Base-by-base conservation (phyloP, 2,329 filamentous ascomycete genomes). In the Septoria petroselini region DNA sequence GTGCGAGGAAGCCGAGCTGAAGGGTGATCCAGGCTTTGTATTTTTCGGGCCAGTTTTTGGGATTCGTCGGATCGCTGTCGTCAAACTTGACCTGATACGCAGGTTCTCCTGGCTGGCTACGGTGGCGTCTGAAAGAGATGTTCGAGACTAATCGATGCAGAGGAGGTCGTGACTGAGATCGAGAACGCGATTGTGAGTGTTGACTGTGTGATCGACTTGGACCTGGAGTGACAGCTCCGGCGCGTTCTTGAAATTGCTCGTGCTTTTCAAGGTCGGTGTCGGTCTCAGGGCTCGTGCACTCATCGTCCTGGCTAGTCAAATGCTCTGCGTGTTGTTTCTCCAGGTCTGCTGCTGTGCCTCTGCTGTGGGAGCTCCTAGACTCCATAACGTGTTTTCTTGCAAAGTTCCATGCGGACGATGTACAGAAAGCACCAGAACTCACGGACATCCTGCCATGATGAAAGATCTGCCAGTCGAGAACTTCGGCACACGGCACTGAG, bases 1-100 rank as follows among this genome's bases (percentile, higher is more conserved):
- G 41, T 1, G 77, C 76, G 12, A 79, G 65, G 66, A 79, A 68
- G 18, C 74, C 71, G 27, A 80, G 59, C 43, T 75, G 70, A 14
- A 76, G 66, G 0, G 76, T 78, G 42, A 78, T 65, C 65, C 70
- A 76, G 38, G 65, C 67, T 60, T 77, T 78, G 53, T 74, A 72
- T 3, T 41, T 35, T 4, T 62, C 58, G 0, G 65, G 63, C 68
- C 71, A 79, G 53, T 76, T 77, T 41, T 70, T 68, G 0, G 78
- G 77, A 50, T 80, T 76, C 6, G 63, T 61, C 6, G 60, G 62
- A 50, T 76, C 72, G 53, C 64, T 59, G 1, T 58, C 55, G 7
- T 63, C 62, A 49, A 59, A 69, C 11, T 53, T 51, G 12, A 68
- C 65, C 9, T 58, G 51, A 41, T 62, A 66, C 3, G 56, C 51